Base-by-base conservation (phyloP, 139 green algal genomes). In the Micractinium conductrix region DNA sequence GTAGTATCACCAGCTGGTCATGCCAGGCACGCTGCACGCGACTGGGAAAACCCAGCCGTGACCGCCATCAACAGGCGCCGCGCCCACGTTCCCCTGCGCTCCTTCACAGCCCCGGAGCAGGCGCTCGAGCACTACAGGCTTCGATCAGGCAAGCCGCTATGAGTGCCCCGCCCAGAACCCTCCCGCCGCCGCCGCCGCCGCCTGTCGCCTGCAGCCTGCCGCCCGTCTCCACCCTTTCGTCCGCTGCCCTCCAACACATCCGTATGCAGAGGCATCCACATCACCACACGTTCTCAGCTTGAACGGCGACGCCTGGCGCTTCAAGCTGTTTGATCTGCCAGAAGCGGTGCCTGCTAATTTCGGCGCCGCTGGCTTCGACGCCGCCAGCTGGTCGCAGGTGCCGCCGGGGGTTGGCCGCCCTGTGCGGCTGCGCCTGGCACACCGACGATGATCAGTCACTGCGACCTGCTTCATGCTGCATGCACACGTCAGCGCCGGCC, bases 21-120 rank as follows among this genome's bases (percentile, higher is more conserved):
- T n/a, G n/a, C n/a, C n/a, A n/a, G n/a, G n/a, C n/a, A n/a, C 9
- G 44, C 43, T 1, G 74, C 76, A 10, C 81, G 79, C 4, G 90
- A 96, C 58, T 98, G 93, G 93, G 90, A 97, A 84, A 94, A 96
- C 53, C 95, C 95, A 0, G 45, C 79, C 0, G 79, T 95, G 0
- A 91, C 91, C 37, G 87, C 85, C 26, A 91, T 95, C 40, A 96
- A 97, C 87, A 94, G 93, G 42, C 75, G 90, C 1, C 24, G 38
- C 0, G 43, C 87, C 0, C 95, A 97, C 65, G 91, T 90, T 4
- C 89, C 92, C 2, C 85, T 97, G 37, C 78, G 89, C 0, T 95
- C 93, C 26, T 93, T 91, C 43, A 80, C 43, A 0, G 85, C 84
- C n/a, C 44, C 88, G 2, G 30, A 48, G 28, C 74, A 90, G 60